Percentiles rank a stretch among this genome's conserved stretches.
Evolutionary conservation across 257 asterid species (phyloP).

Genomic region (Nicotiana benthamiana): DNA sequence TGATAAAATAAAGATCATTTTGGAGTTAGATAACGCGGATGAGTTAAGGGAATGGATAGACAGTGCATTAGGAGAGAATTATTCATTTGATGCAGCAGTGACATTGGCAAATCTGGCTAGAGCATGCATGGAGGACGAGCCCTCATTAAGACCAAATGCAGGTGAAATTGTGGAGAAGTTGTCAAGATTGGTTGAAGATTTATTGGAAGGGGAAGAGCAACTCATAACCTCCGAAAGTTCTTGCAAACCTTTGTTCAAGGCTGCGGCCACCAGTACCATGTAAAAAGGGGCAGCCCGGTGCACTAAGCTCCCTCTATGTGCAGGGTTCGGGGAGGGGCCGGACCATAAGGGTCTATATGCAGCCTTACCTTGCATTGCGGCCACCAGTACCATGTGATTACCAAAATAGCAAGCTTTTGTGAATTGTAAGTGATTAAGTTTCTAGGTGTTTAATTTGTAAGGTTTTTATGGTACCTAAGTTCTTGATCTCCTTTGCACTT

Average conservation of each 20-base stretch:
- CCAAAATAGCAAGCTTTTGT: neutral
- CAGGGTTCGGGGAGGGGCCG: too few relatives aligned
- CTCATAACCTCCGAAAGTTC: constrained; percentile 41
- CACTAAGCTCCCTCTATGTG: too few relatives aligned
- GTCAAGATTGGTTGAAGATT: constrained; percentile 55
- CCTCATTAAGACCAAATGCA: constrained; percentile 54
- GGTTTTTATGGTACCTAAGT: neutral
- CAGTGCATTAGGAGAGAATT: constrained; percentile 56
- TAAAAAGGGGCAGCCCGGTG: neutral
- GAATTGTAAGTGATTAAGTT: neutral
- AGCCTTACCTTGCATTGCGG: too few relatives aligned
- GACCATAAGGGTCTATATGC: too few relatives aligned
- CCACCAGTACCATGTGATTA: neutral
- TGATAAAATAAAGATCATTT: constrained; percentile 39
- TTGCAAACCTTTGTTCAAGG: constrained; percentile 49
- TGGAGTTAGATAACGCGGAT: constrained; percentile 39
- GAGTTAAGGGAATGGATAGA: constrained; percentile 69
- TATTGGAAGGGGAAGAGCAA: constrained; percentile 33
- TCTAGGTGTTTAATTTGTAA: neutral
- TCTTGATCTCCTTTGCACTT: neutral
- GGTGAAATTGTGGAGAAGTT: constrained; percentile 68
- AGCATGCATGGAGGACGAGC: constrained; percentile 68
- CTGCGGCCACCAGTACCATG: constrained; percentile 20
- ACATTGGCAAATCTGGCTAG: constrained; percentile 60
- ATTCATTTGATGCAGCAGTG: constrained; percentile 51